Conservation (phyloP, 768 basidiomycete genomes). For the Rickenella mellea region DNA sequence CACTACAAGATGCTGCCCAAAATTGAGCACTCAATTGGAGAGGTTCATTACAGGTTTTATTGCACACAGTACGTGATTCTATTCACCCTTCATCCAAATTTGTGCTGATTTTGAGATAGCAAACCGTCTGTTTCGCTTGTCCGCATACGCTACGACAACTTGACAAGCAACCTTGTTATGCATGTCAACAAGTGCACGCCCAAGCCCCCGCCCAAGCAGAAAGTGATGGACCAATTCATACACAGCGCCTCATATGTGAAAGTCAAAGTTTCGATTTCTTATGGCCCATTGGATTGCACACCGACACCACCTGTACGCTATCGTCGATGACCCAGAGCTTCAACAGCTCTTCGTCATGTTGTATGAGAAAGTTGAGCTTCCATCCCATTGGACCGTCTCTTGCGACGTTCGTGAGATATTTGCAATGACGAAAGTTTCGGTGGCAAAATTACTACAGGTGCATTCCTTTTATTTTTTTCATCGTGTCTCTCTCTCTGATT, state of each 20-base stretch:
- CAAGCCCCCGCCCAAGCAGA: neutral
- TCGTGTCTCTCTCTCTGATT: no score
- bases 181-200: neutral
- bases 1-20: neutral
- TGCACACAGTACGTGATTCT: neutral
- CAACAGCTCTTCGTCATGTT: conserved; percentile 8
- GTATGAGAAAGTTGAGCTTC: conserved; percentile 8
- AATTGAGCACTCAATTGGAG: neutral
- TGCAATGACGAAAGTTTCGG: neutral
- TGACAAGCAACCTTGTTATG: neutral
- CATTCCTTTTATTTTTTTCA: neutral
- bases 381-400: conserved; percentile 7
- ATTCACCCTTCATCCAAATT: neutral
- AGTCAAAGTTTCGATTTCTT: conserved; percentile 5
- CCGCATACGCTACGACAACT: neutral
- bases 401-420: conserved; percentile 9
- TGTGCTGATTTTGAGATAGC: neutral
- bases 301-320: conserved; percentile 10
- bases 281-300: conserved; percentile 8
- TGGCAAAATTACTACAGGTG: conserved; percentile 2
- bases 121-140: neutral
- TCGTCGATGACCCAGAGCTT: conserved; percentile 9
- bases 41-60: neutral
- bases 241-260: conserved; percentile 4
- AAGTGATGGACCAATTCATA: conserved; percentile 1